Evolutionary conservation across 2,329 filamentous ascomycete species (phyloP).

Genomic region (Aurifilum marmelostoma): DNA sequence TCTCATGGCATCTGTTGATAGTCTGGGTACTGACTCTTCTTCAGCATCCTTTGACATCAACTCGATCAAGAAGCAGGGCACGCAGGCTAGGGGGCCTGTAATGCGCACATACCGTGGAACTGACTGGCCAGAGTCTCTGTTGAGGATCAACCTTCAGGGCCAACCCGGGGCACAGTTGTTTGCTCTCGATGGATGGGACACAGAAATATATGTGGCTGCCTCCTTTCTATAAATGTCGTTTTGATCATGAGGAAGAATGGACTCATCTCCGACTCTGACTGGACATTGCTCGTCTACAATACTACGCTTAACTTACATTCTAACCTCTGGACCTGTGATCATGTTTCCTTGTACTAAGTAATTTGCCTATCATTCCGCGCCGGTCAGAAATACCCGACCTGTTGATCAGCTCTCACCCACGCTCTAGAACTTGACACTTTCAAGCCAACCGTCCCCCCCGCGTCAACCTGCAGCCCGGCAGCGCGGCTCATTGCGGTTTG

Average conservation of each 20-base stretch:
- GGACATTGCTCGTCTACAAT: background rate
- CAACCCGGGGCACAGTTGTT: constrained; percentile 16
- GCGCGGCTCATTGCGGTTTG: background rate
- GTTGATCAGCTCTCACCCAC: background rate
- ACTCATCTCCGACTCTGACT: background rate
- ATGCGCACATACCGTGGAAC: constrained; percentile 22
- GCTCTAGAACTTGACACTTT: background rate
- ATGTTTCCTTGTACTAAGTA: too few species aligned
- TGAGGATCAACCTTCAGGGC: constrained; percentile 11
- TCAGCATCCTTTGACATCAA: background rate
- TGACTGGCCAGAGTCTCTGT: constrained; percentile 19
- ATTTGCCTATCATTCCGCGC: too few species aligned
- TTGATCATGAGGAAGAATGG: constrained; percentile 23
- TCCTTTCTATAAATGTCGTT: constrained; percentile 1
- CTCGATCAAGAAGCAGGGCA: constrained; percentile 16
- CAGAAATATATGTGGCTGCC: too few species aligned
- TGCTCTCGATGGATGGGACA: background rate
- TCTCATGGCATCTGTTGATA: background rate
- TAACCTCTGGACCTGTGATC: too few species aligned
- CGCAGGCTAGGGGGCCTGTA: constrained; percentile 24
- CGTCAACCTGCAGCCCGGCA: background rate
- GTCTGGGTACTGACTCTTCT: background rate
- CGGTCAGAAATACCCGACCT: background rate
- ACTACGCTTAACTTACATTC: background rate
- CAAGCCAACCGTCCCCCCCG: background rate